Evolutionary conservation across 1,284 basidiomycete genomes (phyloP).

Genomic region (Cryptococcus jaspeensis): DNA sequence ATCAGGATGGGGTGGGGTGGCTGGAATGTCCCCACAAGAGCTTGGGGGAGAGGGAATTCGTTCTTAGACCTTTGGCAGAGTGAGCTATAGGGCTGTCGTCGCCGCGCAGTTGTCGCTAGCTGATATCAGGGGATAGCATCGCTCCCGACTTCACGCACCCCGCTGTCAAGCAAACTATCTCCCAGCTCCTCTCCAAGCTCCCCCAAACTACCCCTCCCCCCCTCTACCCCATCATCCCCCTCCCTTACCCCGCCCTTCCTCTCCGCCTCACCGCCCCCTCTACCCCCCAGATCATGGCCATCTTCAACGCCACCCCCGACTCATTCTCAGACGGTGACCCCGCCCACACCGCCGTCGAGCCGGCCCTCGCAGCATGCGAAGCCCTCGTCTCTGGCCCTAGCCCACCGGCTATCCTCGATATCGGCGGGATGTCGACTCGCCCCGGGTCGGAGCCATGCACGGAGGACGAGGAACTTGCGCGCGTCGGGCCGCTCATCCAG

Average conservation of each 20-base stretch:
- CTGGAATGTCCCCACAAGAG: slow-evolving; percentile 82
- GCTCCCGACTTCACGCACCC: slow-evolving; percentile 67
- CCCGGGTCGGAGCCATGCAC: slow-evolving; percentile 68
- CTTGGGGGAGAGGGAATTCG: slow-evolving; percentile 83
- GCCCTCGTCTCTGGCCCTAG: slow-evolving; percentile 18
- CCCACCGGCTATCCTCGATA: slow-evolving; percentile 72
- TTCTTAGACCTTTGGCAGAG: slow-evolving; percentile 84
- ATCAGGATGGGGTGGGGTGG: slow-evolving; percentile 59
- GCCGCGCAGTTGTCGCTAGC: background rate
- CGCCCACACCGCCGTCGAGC: slow-evolving; percentile 25
- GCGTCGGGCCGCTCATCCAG: slow-evolving; percentile 71
- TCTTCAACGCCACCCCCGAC: slow-evolving; percentile 92
- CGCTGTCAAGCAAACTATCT: slow-evolving; percentile 55
- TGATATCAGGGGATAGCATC: slow-evolving; percentile 29
- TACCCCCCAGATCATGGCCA: slow-evolving; percentile 81
- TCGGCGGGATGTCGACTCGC: slow-evolving; percentile 92
- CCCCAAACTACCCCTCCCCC: slow-evolving; percentile 58
- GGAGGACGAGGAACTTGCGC: slow-evolving; percentile 67
- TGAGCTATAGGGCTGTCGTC: slow-evolving; percentile 52
- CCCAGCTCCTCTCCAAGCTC: slow-evolving; percentile 54
- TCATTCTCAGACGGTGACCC: slow-evolving; percentile 89
- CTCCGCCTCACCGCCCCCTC: slow-evolving; percentile 50
- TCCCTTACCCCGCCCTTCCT: slow-evolving; percentile 55
- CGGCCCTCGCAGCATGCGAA: slow-evolving; percentile 31
- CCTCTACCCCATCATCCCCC: slow-evolving; percentile 42